Evolutionary conservation across 2,329 filamentous ascomycete species (phyloP).

Genomic region (Pleoardoris graminearum): DNA sequence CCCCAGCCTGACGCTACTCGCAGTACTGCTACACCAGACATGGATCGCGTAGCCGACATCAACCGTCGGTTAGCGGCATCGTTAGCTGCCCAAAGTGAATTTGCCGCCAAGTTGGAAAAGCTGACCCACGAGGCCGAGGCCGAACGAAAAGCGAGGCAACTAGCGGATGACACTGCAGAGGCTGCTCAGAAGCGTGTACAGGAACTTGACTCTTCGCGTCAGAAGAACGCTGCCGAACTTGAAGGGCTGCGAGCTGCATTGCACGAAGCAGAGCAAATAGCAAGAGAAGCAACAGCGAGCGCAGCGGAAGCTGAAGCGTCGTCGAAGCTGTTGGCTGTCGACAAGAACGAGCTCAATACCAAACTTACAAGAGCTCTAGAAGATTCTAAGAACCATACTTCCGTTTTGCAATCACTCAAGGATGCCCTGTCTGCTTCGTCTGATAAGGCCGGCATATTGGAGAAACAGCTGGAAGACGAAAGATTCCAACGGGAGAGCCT

Average conservation of each 20-base stretch:
- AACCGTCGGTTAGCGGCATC: slow-evolving; percentile 81
- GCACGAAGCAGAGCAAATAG: slow-evolving; percentile 75
- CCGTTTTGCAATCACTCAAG: slow-evolving; percentile 73
- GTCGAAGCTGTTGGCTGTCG: slow-evolving; percentile 76
- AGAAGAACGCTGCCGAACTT: slow-evolving; percentile 80
- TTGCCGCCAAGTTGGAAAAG: slow-evolving; percentile 75
- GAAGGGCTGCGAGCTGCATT: slow-evolving; percentile 85
- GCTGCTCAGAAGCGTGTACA: slow-evolving; percentile 80
- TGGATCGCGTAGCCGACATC: slow-evolving; percentile 73
- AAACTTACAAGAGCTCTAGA: slow-evolving; percentile 69
- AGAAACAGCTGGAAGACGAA: slow-evolving; percentile 83
- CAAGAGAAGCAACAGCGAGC: slow-evolving; percentile 78
- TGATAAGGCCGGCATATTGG: slow-evolving; percentile 74
- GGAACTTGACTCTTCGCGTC: slow-evolving; percentile 81
- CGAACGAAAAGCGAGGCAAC: slow-evolving; percentile 76
- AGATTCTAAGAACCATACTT: slow-evolving; percentile 69
- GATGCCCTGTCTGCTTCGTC: slow-evolving; percentile 78
- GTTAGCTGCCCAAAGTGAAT: slow-evolving; percentile 75
- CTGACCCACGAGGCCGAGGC: slow-evolving; percentile 72
- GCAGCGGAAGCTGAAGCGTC: slow-evolving; percentile 76
- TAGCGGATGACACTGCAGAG: slow-evolving; percentile 85
- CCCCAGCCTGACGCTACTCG: slow-evolving; percentile 58
- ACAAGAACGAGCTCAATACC: slow-evolving; percentile 75
- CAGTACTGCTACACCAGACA: slow-evolving; percentile 63
- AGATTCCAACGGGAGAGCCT: slow-evolving; percentile 72